Evolutionary conservation across 495 filamentous ascomycete genomes (phyloP), one percentile per base, ranked within the genome.

Genomic region (Aspergillus ellipticus): DNA sequence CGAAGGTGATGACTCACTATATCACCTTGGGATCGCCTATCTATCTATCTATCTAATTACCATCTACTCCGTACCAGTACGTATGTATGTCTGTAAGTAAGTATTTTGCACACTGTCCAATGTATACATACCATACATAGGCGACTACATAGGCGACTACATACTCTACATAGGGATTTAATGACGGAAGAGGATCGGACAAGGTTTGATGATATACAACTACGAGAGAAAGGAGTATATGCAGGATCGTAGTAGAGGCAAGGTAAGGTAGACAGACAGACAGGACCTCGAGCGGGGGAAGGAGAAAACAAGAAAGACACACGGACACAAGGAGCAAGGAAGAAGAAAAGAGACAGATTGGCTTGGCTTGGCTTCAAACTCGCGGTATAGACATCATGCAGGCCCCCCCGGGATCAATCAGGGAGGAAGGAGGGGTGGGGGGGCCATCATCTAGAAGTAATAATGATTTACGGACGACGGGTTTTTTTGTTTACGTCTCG

Each of bases 401-500:
- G 24, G 24, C 3, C 24, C 24, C 37, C 13, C 11, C 37, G n/a
- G n/a, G n/a, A n/a, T n/a, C n/a, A n/a, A n/a, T n/a, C n/a, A n/a
- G n/a, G n/a, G n/a, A n/a, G n/a, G n/a, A n/a, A n/a, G n/a, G n/a
- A n/a, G n/a, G n/a, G n/a, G n/a, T n/a, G n/a, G n/a, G n/a, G n/a
- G n/a, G n/a, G 10, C 11, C 37, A 13, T 4, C 37, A 41, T 13
- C 37, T 17, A 42, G 28, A 33, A 2, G 22, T 6, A 29, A 47
- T 8, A 39, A 56, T 42, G 31, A 53, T 35, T 9, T 3, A 41
- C 24, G 45, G 39, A 29, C 17, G 19, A 43, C 56, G 28, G 9
- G 22, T 46, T n/a, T n/a, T n/a, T n/a, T n/a, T n/a, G n/a, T 45
- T 61, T 61, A 74, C 17, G 71, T 65, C 54, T 90, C 88, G 59